Percentiles rank a stretch among this genome's conserved stretches.
Evolutionary conservation across 768 basidiomycete species (phyloP).

Genomic region (Lactarius vividus): DNA sequence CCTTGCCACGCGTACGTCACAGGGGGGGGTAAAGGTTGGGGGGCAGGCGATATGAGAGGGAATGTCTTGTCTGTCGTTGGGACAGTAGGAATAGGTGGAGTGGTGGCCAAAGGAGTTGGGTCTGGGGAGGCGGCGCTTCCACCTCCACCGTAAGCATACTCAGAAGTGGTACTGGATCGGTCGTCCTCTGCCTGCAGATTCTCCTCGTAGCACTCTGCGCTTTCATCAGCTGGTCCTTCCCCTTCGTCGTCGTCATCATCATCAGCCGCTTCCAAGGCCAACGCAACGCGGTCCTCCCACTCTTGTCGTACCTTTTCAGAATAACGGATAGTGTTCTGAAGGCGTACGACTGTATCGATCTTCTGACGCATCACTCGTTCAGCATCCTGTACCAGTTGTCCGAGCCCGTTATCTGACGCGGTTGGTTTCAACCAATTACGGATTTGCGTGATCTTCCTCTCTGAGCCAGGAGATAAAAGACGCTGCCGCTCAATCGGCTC

Average conservation of each 20-base stretch:
- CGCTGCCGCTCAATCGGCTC: conserved; percentile 92
- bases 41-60: conserved; percentile 26
- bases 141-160: conserved; percentile 51
- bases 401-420: conserved; percentile 81
- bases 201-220: conserved; percentile 27
- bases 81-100: conserved; percentile 39
- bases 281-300: conserved; percentile 88
- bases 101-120: conserved; percentile 67
- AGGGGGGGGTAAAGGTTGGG: conserved; percentile 34
- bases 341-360: conserved; percentile 89
- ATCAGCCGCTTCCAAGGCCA: conserved; percentile 55
- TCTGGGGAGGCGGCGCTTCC: conserved; percentile 45
- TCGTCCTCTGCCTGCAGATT: conserved; percentile 40
- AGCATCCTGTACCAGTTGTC: conserved; percentile 80
- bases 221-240: conserved; percentile 30
- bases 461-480: conserved; percentile 84
- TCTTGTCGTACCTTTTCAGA: conserved; percentile 96
- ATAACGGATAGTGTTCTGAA: conserved; percentile 97
- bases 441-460: conserved; percentile 79
- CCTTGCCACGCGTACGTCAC: conserved; percentile 41
- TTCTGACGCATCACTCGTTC: conserved; percentile 91
- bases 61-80: conserved; percentile 22
- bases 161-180: conserved; percentile 61
- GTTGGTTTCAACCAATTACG: conserved; percentile 84
- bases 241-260: conserved; percentile 55